These are phyloP conservation scores for Protomyces lactucae-debilis DNA, from an alignment of 1,139 yeast genomes.

Conservation along the genomic window DNA sequence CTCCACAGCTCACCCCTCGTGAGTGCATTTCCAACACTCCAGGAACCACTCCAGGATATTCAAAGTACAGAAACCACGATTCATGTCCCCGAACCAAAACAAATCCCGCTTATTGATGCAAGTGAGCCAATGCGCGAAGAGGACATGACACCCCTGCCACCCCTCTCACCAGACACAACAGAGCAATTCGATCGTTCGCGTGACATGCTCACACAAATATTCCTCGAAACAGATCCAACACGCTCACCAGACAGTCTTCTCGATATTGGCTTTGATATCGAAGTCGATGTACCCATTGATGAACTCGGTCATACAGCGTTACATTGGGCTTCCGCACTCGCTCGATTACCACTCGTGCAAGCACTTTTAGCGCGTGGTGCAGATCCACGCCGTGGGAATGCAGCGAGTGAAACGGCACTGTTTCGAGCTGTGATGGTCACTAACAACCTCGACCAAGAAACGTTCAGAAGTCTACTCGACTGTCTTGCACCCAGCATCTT, in stretches of 20 bases:
- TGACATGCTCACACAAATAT: conserved; percentile 54
- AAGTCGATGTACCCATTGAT: conserved; percentile 80
- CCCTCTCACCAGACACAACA: conserved; percentile 44
- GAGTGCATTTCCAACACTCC: background rate
- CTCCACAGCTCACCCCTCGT: background rate
- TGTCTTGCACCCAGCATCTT: conserved; percentile 70
- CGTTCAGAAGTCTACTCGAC: conserved; percentile 69
- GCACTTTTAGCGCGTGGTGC: conserved; percentile 69
- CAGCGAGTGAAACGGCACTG: conserved; percentile 83
- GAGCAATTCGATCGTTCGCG: conserved; percentile 48
- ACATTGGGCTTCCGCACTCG: conserved; percentile 96
- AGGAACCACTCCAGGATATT: background rate
- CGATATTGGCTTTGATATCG: conserved; percentile 40
- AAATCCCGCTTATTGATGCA: background rate
- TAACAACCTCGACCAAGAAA: conserved; percentile 70
- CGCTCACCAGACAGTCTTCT: conserved; percentile 29
- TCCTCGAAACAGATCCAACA: conserved; percentile 48
- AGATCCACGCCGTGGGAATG: conserved; percentile 64
- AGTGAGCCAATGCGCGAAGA: background rate
- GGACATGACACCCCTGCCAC: conserved; percentile 42
- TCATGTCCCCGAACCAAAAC: background rate
- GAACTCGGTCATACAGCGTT: conserved; percentile 88
- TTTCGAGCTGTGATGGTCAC: conserved; percentile 85
- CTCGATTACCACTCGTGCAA: conserved; percentile 64
- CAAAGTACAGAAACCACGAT: background rate